Evolutionary conservation across 352 stramenopile genomes (phyloP).

Genomic region (Phytopythium delawarense): DNA sequence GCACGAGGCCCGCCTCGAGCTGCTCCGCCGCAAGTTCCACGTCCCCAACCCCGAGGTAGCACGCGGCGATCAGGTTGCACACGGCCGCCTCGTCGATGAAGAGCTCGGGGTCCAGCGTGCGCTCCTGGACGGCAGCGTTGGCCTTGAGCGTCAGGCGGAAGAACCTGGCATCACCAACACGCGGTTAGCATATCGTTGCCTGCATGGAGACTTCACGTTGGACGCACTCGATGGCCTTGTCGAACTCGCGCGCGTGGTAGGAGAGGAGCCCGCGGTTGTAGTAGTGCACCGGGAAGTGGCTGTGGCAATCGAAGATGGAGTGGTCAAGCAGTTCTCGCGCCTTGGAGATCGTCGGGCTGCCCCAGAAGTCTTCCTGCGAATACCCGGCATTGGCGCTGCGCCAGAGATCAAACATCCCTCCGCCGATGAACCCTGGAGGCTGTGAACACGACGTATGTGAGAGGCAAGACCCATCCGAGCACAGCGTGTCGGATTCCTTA

Average conservation of each 20-base stretch:
- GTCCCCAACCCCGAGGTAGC: slow-evolving; percentile 18
- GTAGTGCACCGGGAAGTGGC: slow-evolving; percentile 34
- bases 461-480: neutral
- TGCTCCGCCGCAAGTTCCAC: slow-evolving; percentile 25
- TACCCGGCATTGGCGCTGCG: slow-evolving; percentile 10
- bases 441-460: slow-evolving; percentile 1
- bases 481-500: neutral
- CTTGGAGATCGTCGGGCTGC: slow-evolving; percentile 21
- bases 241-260: slow-evolving; percentile 30
- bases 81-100: slow-evolving; percentile 25
- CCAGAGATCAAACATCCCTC: slow-evolving; percentile 31
- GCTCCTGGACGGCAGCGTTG: slow-evolving; percentile 26
- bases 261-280: slow-evolving; percentile 33
- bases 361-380: slow-evolving; percentile 14
- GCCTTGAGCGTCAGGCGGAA: slow-evolving; percentile 25
- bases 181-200: neutral
- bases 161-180: slow-evolving; percentile 6
- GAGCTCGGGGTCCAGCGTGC: slow-evolving; percentile 37
- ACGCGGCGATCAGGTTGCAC: slow-evolving; percentile 49
- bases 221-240: slow-evolving; percentile 20
- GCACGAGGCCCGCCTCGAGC: slow-evolving; percentile 26
- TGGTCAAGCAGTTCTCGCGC: slow-evolving; percentile 28
- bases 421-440: slow-evolving; percentile 36
- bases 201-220: neutral
- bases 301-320: slow-evolving; percentile 19